These are phyloP conservation scores for Globisporangium ultimum DNA, from an alignment of 352 stramenopile genomes.

Conservation along the genomic window DNA sequence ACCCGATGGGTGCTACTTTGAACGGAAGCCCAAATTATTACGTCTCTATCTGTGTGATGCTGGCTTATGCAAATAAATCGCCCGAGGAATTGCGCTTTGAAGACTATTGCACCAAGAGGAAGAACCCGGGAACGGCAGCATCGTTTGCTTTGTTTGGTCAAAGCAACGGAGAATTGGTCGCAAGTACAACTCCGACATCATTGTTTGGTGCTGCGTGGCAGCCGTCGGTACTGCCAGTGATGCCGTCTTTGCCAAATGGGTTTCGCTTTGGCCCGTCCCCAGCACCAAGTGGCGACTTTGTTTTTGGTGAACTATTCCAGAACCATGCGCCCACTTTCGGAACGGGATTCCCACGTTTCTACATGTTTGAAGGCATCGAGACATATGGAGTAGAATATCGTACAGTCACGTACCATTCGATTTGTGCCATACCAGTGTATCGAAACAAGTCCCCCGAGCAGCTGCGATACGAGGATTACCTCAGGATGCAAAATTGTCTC, in stretches of 20 bases:
- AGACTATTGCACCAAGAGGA: constrained; percentile 5
- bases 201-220: no score
- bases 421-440: no score
- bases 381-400: no score
- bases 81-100: constrained; percentile 2
- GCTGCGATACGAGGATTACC: background rate
- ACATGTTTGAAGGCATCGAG: no score
- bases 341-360: no score
- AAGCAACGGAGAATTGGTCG: background rate
- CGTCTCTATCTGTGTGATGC: constrained; percentile 5
- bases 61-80: constrained; percentile 4
- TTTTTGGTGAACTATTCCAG: no score
- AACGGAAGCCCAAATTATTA: background rate
- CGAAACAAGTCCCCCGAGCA: no score
- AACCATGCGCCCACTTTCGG: no score
- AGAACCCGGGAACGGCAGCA: background rate
- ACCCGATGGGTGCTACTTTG: background rate
- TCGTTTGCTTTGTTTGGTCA: no score
- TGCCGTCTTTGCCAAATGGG: no score
- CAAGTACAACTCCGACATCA: background rate
- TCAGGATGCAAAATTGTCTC: background rate
- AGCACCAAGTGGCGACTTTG: background rate
- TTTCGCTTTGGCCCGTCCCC: background rate
- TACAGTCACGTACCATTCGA: no score
- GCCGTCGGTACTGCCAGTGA: no score